Evolutionary conservation across 805 yeast genomes (phyloP).

Genomic region (Nakazawaea laoshanensis): DNA sequence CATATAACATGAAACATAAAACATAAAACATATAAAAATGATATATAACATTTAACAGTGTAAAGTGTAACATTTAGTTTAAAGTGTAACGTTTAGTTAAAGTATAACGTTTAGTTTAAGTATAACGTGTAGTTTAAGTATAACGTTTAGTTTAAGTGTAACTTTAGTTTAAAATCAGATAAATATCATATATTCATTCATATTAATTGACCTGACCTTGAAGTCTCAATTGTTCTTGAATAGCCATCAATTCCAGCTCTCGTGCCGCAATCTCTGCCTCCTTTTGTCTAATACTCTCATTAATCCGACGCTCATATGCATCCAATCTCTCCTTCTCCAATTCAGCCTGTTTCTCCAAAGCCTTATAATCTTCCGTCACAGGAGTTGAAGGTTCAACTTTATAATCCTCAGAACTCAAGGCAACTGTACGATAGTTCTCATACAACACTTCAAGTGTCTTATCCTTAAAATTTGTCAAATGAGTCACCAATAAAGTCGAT

Average conservation of each 20-base stretch:
- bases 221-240: conserved; percentile 28
- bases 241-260: conserved; percentile 77
- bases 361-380: conserved; percentile 22
- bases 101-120: too few species aligned
- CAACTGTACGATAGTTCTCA: conserved; percentile 85
- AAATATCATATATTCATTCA: too few species aligned
- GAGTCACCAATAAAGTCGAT: conserved; percentile 73
- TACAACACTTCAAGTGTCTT: conserved; percentile 79
- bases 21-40: too few species aligned
- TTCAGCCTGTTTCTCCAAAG: conserved; percentile 84
- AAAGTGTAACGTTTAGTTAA: too few species aligned
- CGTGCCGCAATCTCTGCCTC: conserved; percentile 76
- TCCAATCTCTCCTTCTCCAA: conserved; percentile 82
- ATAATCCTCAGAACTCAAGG: conserved; percentile 28
- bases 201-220: conserved; percentile 3
- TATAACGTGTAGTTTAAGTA: too few species aligned
- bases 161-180: too few species aligned
- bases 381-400: conserved; percentile 1
- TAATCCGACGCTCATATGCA: conserved; percentile 83
- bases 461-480: conserved; percentile 82
- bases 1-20: too few species aligned
- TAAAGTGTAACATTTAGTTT: too few species aligned
- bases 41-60: too few species aligned
- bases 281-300: conserved; percentile 74
- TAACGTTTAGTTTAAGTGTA: too few species aligned